Conservation (phyloP, 768 basidiomycete genomes). For the Hypsizygus marmoreus region DNA sequence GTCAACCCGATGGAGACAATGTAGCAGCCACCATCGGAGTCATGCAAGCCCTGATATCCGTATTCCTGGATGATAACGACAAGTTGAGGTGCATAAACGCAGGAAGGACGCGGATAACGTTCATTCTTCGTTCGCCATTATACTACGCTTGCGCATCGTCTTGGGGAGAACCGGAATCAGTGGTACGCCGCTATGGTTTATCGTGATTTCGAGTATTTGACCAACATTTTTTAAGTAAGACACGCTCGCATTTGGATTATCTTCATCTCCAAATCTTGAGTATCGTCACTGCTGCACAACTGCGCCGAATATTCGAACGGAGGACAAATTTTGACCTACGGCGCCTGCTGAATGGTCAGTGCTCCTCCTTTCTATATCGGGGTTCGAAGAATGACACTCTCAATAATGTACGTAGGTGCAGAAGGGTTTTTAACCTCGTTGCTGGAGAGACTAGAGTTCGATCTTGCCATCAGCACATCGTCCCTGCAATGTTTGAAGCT, state of each 20-base stretch:
- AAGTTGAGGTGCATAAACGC: constrained; percentile 83
- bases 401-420: constrained; percentile 54
- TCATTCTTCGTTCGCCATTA: constrained; percentile 82
- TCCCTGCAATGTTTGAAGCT: constrained; percentile 81
- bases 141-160: constrained; percentile 91
- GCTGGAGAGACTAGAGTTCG: constrained; percentile 68
- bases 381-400: neutral
- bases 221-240: constrained; percentile 69
- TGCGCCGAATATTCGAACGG: constrained; percentile 83
- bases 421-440: constrained; percentile 79
- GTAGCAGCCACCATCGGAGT: constrained; percentile 84
- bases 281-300: constrained; percentile 82
- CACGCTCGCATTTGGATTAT: constrained; percentile 92
- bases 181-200: constrained; percentile 56
- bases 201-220: constrained; percentile 3
- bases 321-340: constrained; percentile 91
- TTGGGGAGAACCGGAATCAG: constrained; percentile 95
- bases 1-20: constrained; percentile 55
- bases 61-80: constrained; percentile 92
- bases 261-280: constrained; percentile 92
- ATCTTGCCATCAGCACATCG: constrained; percentile 81
- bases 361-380: neutral
- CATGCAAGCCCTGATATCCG: constrained; percentile 94
- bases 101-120: constrained; percentile 81
- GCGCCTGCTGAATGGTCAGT: constrained; percentile 68